Conservation (phyloP, 2,329 filamentous ascomycete species). For the Rhinocladiella mackenziei region DNA sequence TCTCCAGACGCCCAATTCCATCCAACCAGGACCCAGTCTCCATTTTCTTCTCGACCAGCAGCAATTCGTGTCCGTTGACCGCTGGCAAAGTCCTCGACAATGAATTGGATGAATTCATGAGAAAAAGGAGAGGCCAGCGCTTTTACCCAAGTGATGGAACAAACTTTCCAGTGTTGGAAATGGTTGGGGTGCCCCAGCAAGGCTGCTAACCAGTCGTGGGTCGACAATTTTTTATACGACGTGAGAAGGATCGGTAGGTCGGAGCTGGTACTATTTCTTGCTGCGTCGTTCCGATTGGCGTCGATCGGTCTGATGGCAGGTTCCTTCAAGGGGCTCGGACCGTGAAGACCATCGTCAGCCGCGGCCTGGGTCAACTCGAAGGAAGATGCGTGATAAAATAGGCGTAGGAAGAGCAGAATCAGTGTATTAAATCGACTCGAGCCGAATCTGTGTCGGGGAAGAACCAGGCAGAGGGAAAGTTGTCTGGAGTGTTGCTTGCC, state of each 20-base stretch:
- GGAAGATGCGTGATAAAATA: conserved; percentile 24
- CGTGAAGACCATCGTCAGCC: no score
- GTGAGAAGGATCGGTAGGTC: conserved; percentile 9
- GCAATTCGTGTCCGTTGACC: conserved; percentile 17
- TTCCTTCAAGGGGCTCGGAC: no score
- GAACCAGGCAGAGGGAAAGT: conserved; percentile 12
- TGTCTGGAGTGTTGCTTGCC: conserved; percentile 11
- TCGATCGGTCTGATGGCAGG: no score
- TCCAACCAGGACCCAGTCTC: conserved; percentile 22
- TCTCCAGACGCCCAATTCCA: conserved; percentile 20
- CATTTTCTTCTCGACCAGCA: conserved; percentile 22
- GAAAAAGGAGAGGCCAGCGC: conserved; percentile 27
- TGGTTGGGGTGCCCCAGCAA: conserved; percentile 1
- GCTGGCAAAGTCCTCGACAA: conserved; percentile 19
- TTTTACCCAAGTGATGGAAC: conserved; percentile 27
- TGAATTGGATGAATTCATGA: conserved; percentile 27
- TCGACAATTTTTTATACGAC: conserved; percentile 14
- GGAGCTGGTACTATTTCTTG: background rate
- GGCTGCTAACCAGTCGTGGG: conserved; percentile 9
- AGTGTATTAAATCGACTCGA: conserved; percentile 22
- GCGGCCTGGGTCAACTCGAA: conserved; percentile 9
- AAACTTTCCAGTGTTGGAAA: conserved; percentile 13
- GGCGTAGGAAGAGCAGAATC: conserved; percentile 20
- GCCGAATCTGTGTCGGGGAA: conserved; percentile 22
- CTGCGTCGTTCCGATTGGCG: no score